Base-by-base conservation (phyloP, 2,329 filamentous ascomycete genomes). In the Xylaria sp. region DNA sequence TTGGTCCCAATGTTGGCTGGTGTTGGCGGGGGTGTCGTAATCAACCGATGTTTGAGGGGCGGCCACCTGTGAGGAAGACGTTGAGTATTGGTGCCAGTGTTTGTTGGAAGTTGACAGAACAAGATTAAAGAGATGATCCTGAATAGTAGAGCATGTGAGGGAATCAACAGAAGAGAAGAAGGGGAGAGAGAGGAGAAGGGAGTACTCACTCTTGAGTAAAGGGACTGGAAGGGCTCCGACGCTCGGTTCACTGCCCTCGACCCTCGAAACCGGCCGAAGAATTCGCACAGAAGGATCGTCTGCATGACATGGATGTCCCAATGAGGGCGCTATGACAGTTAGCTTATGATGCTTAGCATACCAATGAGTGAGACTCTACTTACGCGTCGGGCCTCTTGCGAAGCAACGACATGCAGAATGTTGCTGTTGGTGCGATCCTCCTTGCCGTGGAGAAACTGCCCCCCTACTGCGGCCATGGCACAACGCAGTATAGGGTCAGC, bases 401-500 rank as follows among this genome's bases (percentile, higher is more conserved):
- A 84, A 11, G 85, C 85, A 73, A 83, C 83, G 60, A 83, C 81
- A 77, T 88, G 85, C 73, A 88, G 79, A 64, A 83, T 79, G 60
- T 81, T 82, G 32, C 85, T 85, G 72, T 82, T 82, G 65, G 79
- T 79, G 65, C 85, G 84, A 75, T 87, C 82, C 58, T 86, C 84
- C 75, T 81, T 81, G 73, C 80, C 78, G 57, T 80, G 77, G 61
- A 86, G 77, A 68, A 82, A 84, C 72, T 88, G 85, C 24, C 85
- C 84, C 54, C 84, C 86, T 34, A 88, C 76, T n/a, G 86, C 86
- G 24, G 85, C 86, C 86, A 88, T 88, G 67, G 85, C 85, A 68
- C 82, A 87, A 14, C 79, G 81, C 54, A 88, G 78, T 50, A 85
- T 77, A 61, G 85, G 82, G 61, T 84, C 82, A 4, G 78, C 76